A percentile compares a stretch with the other conserved stretches of the same genome.
Conservation (phyloP, 352 stramenopile species). For the Pythium utonaiense region DNA sequence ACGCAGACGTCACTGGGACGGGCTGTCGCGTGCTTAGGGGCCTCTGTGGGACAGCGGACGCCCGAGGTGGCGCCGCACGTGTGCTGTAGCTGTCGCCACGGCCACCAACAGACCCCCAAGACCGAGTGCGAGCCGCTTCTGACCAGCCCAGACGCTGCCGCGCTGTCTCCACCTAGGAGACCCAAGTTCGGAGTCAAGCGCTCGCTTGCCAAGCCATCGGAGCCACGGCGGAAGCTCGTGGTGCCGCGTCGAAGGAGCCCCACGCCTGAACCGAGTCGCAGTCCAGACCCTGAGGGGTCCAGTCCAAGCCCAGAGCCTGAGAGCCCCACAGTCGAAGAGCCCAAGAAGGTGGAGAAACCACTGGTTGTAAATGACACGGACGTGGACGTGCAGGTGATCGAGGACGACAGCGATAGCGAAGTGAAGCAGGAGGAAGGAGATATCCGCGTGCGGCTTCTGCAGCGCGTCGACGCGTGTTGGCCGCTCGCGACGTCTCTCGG, state of each 20-base stretch:
- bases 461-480: conserved; percentile 19
- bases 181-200: neutral
- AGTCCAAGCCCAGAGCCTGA: neutral
- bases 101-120: neutral
- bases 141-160: conserved; percentile 13
- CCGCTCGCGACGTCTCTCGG: conserved; percentile 18
- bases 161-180: conserved; percentile 18
- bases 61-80: neutral
- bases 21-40: conserved; percentile 6
- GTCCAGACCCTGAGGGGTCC: neutral
- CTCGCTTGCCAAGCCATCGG: neutral
- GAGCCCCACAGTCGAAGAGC: neutral
- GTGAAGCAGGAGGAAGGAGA: conserved; percentile 11
- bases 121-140: conserved; percentile 13
- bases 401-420: neutral
- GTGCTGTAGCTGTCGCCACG: conserved; percentile 11
- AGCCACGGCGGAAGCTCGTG: conserved; percentile 14
- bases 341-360: neutral
- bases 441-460: conserved; percentile 10
- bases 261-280: neutral
- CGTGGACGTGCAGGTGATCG: conserved; percentile 7
- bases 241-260: conserved; percentile 2
- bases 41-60: neutral
- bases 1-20: conserved; percentile 8
- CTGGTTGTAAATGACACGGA: too few species aligned